phyloP scores from a whole-genome alignment of 352 stramenopile genomes.

The Plasmopara viticola region DNA sequence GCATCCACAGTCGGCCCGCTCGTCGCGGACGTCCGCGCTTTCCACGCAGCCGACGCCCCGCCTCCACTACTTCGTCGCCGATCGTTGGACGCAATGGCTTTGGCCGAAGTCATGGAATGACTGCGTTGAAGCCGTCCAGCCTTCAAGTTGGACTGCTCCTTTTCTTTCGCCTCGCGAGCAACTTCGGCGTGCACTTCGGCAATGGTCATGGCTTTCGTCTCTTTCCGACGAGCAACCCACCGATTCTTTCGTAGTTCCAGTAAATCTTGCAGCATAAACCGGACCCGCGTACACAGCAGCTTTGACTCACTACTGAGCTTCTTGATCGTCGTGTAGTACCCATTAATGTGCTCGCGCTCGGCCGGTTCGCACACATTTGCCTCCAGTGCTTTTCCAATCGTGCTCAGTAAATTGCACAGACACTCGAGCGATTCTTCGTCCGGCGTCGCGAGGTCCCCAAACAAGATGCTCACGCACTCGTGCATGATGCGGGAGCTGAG shows the following conservation, averaged over 20 bases:
- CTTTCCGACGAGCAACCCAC: constrained; percentile 68
- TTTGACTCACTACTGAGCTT: constrained; percentile 57
- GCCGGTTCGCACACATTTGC: constrained; percentile 36
- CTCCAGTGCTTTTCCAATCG: constrained; percentile 89
- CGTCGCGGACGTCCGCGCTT: constrained; percentile 32
- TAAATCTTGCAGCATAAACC: constrained; percentile 81
- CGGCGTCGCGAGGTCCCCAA: constrained; percentile 66
- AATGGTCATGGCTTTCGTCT: constrained; percentile 82
- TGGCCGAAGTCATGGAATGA: constrained; percentile 47
- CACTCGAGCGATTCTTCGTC: constrained; percentile 96
- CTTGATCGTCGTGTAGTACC: constrained; percentile 68
- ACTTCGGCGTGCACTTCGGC: constrained; percentile 71
- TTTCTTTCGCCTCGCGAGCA: constrained; percentile 62
- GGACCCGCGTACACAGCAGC: constrained; percentile 69
- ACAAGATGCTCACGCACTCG: constrained; percentile 79
- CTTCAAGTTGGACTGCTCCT: constrained; percentile 43
- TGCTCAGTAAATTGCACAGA: constrained; percentile 91
- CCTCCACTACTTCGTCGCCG: constrained; percentile 33
- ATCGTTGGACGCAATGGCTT: constrained; percentile 28
- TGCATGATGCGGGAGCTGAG: constrained; percentile 94
- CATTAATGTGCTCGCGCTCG: constrained; percentile 51
- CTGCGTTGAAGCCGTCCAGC: constrained; percentile 47
- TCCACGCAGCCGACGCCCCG: constrained; percentile 53
- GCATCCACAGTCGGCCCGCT: constrained; percentile 29
- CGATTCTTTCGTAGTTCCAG: constrained; percentile 72